These are phyloP conservation scores for Dendrobium huoshanense DNA, from an alignment of 106 monocot genomes.

Conservation along the genomic window DNA sequence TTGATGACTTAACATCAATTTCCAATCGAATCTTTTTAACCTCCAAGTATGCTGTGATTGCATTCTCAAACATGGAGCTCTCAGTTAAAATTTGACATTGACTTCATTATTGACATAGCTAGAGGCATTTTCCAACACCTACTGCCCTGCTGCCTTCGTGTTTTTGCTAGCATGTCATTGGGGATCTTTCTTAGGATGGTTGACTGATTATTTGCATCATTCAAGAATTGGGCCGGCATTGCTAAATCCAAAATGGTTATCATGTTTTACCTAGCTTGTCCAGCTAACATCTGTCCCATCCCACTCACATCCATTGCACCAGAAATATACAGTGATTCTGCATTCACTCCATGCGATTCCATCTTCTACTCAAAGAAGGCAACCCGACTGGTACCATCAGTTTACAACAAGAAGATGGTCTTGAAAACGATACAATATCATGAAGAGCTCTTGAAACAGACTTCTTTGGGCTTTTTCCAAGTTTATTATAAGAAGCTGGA, in stretches of 20 bases:
- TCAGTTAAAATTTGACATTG: background rate
- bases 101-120: too few relatives aligned
- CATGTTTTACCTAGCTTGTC: slow-evolving; percentile 69
- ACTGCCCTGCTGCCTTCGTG: too few relatives aligned
- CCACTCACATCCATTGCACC: slow-evolving; percentile 57
- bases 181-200: too few relatives aligned
- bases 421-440: slow-evolving; percentile 85
- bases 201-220: slow-evolving; percentile 2
- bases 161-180: too few relatives aligned
- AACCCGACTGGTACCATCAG: slow-evolving; percentile 80
- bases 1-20: slow-evolving; percentile 3
- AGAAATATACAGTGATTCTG: slow-evolving; percentile 25
- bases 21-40: background rate
- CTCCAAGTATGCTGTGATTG: background rate
- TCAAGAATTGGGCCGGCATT: slow-evolving; percentile 70
- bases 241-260: slow-evolving; percentile 65
- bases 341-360: slow-evolving; percentile 37
- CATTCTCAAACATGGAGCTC: slow-evolving; percentile 5
- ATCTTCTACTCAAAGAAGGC: slow-evolving; percentile 63
- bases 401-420: slow-evolving; percentile 52
- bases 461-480: slow-evolving; percentile 25
- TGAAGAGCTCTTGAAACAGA: slow-evolving; percentile 57
- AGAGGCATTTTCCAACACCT: too few relatives aligned
- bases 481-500: slow-evolving; percentile 32
- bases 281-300: slow-evolving; percentile 46